Evolutionary conservation across 805 yeast species (phyloP).

Genomic region (Ogataea glucozyma): DNA sequence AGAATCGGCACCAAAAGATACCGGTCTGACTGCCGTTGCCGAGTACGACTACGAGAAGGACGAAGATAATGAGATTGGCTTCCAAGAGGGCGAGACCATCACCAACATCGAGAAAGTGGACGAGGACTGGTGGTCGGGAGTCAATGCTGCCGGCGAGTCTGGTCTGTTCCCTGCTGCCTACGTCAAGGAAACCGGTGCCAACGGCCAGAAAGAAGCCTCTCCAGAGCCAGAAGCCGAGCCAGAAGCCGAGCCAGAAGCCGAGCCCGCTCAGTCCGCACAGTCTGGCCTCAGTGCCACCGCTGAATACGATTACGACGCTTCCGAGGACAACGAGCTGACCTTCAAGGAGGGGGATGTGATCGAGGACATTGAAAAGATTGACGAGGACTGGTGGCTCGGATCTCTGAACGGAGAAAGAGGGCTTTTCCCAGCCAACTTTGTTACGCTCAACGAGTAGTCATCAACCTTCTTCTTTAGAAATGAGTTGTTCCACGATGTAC

Average conservation of each 20-base stretch:
- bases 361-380: slow-evolving; percentile 80
- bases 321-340: slow-evolving; percentile 87
- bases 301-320: slow-evolving; percentile 80
- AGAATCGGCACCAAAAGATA: no score
- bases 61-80: slow-evolving; percentile 73
- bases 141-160: slow-evolving; percentile 41
- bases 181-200: slow-evolving; percentile 38
- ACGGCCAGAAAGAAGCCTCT: slow-evolving; percentile 12
- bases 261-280: slow-evolving; percentile 22
- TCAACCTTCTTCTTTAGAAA: no score
- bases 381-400: slow-evolving; percentile 98
- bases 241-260: slow-evolving; percentile 14
- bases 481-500: not conserved
- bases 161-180: slow-evolving; percentile 62
- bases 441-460: slow-evolving; percentile 36
- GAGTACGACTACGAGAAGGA: slow-evolving; percentile 77
- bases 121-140: slow-evolving; percentile 68
- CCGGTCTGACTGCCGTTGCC: slow-evolving; percentile 59
- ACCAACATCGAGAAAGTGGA: slow-evolving; percentile 68
- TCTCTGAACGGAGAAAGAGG: slow-evolving; percentile 75
- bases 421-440: slow-evolving; percentile 91
- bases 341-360: slow-evolving; percentile 85
- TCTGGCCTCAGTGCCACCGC: slow-evolving; percentile 56
- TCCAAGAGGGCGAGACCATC: slow-evolving; percentile 66
- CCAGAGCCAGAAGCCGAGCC: slow-evolving; percentile 17